Evolutionary conservation across 768 basidiomycete genomes (phyloP), one percentile per base, ranked within the genome.

Genomic region (Lyophyllum atratum): DNA sequence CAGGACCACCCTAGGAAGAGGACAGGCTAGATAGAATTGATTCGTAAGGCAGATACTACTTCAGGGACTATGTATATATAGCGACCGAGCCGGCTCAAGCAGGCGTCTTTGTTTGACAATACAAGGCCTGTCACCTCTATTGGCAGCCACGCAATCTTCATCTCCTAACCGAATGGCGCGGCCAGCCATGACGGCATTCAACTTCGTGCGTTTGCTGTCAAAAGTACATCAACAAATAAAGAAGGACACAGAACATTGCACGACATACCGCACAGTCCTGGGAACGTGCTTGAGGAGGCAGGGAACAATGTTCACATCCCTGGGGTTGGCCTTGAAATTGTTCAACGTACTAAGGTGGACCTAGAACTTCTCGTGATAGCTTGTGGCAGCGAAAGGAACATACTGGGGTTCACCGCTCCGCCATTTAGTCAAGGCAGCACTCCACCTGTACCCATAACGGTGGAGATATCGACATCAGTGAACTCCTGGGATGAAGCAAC

Each of bases 361-460:
- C 3, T n/a, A 11, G 26, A 48, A 48, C 19, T 31, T 26, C 15
- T 31, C 29, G 9, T 48, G 47, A 19, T 48, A 48, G 4, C 25
- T 26, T n/a, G 25, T 19, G 15, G n/a, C 47, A 26, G 47, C 28
- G 47, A 48, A 48, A 48, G 47, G 47, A 11, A 48, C 15, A 17
- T 48, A 24, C 25, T 28, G 26, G n/a, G 9, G 47, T 19, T 48
- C 47, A 11, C 47, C 47, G 25, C 26, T 48, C 28, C 29, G 47
- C 47, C 47, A 48, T 28, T 48, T 26, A 29, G n/a, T 48, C 47
- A 19, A 48, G 47, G n/a, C 47, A n/a, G n/a, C n/a, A n/a, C n/a
- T n/a, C n/a, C n/a, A n/a, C n/a, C n/a, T n/a, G n/a, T 28, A 21
- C 44, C 6, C n/a, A n/a, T n/a, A n/a, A n/a, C n/a, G n/a, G n/a